A percentile compares a stretch with the other conserved stretches of the same genome.
Conservation (phyloP, 1,139 yeast genomes). For the Yamadazyma triangularis region DNA sequence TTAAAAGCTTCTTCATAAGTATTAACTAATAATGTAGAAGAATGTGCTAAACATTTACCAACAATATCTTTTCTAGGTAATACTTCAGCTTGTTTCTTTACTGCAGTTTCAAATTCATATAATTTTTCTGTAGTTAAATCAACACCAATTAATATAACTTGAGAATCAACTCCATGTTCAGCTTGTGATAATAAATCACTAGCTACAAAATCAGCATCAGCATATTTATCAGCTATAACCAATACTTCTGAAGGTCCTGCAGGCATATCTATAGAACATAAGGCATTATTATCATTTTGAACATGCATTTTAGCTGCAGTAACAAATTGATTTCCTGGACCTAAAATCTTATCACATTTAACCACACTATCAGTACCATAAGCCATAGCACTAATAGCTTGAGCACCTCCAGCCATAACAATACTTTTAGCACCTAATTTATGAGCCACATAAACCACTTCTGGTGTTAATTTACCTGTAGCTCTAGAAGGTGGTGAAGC, state of each 20-base stretch:
- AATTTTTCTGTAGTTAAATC: slow-evolving; percentile 58
- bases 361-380: slow-evolving; percentile 92
- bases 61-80: slow-evolving; percentile 93
- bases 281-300: slow-evolving; percentile 90
- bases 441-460: slow-evolving; percentile 95
- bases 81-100: slow-evolving; percentile 75
- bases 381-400: slow-evolving; percentile 98
- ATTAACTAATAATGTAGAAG: slow-evolving; percentile 68
- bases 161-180: slow-evolving; percentile 97
- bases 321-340: slow-evolving; percentile 98
- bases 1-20: slow-evolving; percentile 73
- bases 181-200: slow-evolving; percentile 95
- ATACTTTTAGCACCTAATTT: slow-evolving; percentile 88
- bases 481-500: slow-evolving; percentile 97
- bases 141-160: slow-evolving; percentile 87
- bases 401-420: slow-evolving; percentile 98
- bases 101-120: slow-evolving; percentile 70
- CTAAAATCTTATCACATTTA: slow-evolving; percentile 93
- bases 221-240: slow-evolving; percentile 80
- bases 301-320: slow-evolving; percentile 99
- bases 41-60: slow-evolving; percentile 86
- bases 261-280: slow-evolving; percentile 98
- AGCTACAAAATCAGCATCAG: slow-evolving; percentile 95
- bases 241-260: slow-evolving; percentile 99
- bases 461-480: slow-evolving; percentile 93